Evolutionary conservation across 2,329 filamentous ascomycete genomes (phyloP), one percentile per base, ranked within the genome.

Genomic region (Cucurbitaria berberidis): DNA sequence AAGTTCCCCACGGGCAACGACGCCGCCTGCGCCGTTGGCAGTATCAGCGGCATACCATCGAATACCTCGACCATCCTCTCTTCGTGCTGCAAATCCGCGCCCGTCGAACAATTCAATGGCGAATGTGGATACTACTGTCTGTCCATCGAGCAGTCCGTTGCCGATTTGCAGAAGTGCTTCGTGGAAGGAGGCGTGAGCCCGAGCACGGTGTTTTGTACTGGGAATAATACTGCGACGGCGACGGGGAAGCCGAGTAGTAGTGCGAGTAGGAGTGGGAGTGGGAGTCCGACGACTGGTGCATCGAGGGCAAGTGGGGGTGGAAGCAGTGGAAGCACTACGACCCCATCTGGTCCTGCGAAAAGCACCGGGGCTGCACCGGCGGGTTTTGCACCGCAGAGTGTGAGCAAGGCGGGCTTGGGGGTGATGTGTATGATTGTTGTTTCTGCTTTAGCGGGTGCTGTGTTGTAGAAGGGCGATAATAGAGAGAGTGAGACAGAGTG

Each of bases 41-140:
- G 64, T 62, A 61, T 40, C 26, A 39, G 39, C 1, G 59, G 64
- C 30, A 42, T 73, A 10, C 63, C 68, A 7, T 54, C 52, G 45
- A 71, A 68, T 55, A 68, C 67, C 18, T 53, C 56, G 34, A 51
- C 60, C 22, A 57, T 62, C 18, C 60, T 73, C 35, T 55, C 61
- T 9, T 48, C 53, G 38, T 74, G 70, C 66, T 74, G 70, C 67
- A 71, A 71, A 35, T 53, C 55, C 29, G 69, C 68, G 7, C 63
- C 68, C 6, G 69, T 73, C 40, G 62, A 71, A 43, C 49, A 54
- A 2, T 73, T 57, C 51, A 70, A 66, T 34, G 62, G 60, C 48
- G 53, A 61, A 26, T 74, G 70, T 55, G 68, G 66, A 13, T 59
- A 63, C 45, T 73, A 67, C 53, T 74, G 70, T 44, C 60, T 74